Conservation (phyloP, 345 rosid genomes). For the Noccaea caerulescens region DNA sequence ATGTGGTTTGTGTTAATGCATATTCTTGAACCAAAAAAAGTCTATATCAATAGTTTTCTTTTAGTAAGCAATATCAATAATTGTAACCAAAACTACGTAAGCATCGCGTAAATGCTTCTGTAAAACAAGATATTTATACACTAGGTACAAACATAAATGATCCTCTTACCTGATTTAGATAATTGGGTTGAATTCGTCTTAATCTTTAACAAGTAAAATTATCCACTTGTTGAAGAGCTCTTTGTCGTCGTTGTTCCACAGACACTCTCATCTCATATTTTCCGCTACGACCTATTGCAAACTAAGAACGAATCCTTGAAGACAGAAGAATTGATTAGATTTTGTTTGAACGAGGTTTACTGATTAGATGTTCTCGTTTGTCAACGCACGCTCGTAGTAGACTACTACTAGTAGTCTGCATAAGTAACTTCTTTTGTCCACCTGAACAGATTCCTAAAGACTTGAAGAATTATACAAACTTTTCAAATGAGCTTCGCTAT, state of each 20-base stretch:
- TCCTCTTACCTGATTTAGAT: too few species aligned
- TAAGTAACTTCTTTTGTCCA: conserved; percentile 92
- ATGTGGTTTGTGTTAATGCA: conserved; percentile 19
- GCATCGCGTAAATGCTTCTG: background rate
- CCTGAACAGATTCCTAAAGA: conserved; percentile 81
- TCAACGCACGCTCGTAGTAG: conserved; percentile 86
- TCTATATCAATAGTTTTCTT: background rate
- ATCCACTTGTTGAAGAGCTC: too few species aligned
- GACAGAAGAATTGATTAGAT: too few species aligned
- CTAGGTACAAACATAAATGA: too few species aligned
- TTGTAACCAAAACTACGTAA: background rate
- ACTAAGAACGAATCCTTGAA: too few species aligned
- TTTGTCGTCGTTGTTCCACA: too few species aligned
- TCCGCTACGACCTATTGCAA: too few species aligned
- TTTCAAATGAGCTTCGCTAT: background rate
- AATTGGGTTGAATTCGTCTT: too few species aligned
- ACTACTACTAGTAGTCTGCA: too few species aligned
- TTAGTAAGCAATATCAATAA: background rate
- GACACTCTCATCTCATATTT: too few species aligned
- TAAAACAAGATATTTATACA: background rate
- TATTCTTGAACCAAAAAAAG: background rate
- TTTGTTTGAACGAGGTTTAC: too few species aligned
- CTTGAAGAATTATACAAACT: conserved; percentile 45
- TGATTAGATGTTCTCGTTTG: conserved; percentile 48
- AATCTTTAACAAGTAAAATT: too few species aligned